phyloP scores from a whole-genome alignment of 768 basidiomycete genomes.

The Terana coerulea region DNA sequence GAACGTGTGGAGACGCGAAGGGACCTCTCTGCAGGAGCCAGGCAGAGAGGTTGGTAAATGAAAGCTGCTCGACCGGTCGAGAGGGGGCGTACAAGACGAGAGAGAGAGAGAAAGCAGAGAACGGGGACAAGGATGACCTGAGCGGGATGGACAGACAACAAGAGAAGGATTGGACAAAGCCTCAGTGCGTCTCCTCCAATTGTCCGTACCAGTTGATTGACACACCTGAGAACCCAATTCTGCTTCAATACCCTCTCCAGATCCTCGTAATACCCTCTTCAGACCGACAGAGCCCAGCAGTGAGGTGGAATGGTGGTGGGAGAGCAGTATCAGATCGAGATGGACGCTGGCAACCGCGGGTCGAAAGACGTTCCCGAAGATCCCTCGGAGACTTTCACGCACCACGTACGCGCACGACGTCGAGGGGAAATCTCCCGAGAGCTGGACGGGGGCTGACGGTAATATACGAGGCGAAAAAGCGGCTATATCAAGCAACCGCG shows the following conservation, averaged over 20 bases:
- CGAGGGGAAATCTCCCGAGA: no score
- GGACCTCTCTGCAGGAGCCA: slow-evolving; percentile 14
- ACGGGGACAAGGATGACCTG: slow-evolving; percentile 7
- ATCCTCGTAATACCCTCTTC: not conserved
- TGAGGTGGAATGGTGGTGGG: not conserved
- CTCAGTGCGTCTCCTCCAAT: slow-evolving; percentile 11
- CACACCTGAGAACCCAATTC: slow-evolving; percentile 10
- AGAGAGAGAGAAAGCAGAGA: slow-evolving; percentile 1
- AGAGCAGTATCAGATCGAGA: not conserved
- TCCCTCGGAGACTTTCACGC: no score
- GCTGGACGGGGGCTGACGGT: not conserved
- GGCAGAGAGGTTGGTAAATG: slow-evolving; percentile 6
- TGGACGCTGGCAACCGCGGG: slow-evolving; percentile 1
- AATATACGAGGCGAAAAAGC: not conserved
- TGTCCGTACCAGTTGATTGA: slow-evolving; percentile 1
- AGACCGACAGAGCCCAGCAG: not conserved
- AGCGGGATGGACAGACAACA: slow-evolving; percentile 6
- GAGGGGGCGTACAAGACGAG: slow-evolving; percentile 3
- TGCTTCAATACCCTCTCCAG: not conserved
- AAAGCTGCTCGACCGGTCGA: slow-evolving; percentile 11
- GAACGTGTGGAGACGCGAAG: not conserved
- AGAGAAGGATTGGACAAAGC: slow-evolving; percentile 7
- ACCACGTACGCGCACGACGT: no score
- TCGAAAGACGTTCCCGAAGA: no score
- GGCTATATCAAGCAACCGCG: slow-evolving; percentile 1